Conservation (phyloP, 495 filamentous ascomycete species). For the Xylaria bambusicola region DNA sequence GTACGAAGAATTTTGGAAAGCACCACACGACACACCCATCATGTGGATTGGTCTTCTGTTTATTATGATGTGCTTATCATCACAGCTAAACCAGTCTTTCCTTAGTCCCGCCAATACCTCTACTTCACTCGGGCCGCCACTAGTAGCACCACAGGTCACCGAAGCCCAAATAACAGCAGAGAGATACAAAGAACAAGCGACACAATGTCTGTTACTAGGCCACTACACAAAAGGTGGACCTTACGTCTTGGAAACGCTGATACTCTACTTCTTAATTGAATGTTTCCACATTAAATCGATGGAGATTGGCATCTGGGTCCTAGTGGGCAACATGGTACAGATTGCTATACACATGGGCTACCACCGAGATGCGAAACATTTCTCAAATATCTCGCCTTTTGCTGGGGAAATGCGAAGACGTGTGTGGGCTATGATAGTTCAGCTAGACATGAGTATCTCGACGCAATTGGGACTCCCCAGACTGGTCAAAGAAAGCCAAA, state of each 20-base stretch:
- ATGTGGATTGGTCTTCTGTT: constrained; percentile 40
- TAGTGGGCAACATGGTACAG: constrained; percentile 31
- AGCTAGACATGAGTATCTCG: constrained; percentile 38
- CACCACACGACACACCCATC: constrained; percentile 23
- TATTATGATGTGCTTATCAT: constrained; percentile 29
- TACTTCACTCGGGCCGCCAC: neutral
- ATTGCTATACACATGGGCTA: constrained; percentile 55
- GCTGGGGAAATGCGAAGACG: constrained; percentile 44
- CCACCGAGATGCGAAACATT: constrained; percentile 53
- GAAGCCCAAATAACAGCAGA: constrained; percentile 10
- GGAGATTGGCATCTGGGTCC: constrained; percentile 28
- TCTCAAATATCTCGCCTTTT: constrained; percentile 48
- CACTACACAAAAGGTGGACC: constrained; percentile 33
- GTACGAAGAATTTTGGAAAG: constrained; percentile 38
- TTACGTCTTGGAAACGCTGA: constrained; percentile 34
- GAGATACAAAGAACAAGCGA: constrained; percentile 26
- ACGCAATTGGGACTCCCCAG: constrained; percentile 43
- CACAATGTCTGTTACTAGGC: constrained; percentile 34
- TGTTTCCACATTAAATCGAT: constrained; percentile 24
- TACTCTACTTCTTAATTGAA: constrained; percentile 28
- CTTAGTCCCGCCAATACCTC: neutral
- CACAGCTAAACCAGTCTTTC: constrained; percentile 16
- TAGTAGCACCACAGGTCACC: neutral
- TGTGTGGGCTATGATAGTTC: constrained; percentile 39
- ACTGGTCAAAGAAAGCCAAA: constrained; percentile 33